Evolutionary conservation across 805 yeast genomes (phyloP), one percentile per base, ranked within the genome.

Genomic region (Martiniozyma abietophila): DNA sequence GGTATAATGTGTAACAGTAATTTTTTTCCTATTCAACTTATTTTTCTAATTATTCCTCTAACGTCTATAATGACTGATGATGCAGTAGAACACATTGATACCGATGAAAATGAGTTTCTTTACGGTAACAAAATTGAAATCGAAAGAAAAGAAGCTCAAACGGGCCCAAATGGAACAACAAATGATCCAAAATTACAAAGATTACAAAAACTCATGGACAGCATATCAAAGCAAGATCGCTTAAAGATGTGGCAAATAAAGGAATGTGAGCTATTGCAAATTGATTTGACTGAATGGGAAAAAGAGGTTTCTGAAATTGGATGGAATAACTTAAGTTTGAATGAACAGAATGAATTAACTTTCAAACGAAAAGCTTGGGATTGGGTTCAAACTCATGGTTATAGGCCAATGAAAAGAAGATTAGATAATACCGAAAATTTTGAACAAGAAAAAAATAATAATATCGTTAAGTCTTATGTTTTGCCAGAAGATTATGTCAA

Each of bases 401-500:
- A 27, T 18, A 27, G 28, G n/a, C 18, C 12, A 9, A 11, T 10
- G 7, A 26, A 27, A 17, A 28, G 12, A 10, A 12, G 8, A 3
- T 12, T 10, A 27, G 8, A 9, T n/a, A 19, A 22, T 8, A 3
- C n/a, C 2, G 18, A n/a, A 1, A 24, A 25, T 17, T 8, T 8
- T 5, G 11, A 8, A 19, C 48, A 53, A 41, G 60, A 57, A 5
- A 53, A 58, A 7, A 54, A 52, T 6, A 35, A 36, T 11, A 42
- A 32, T 10, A 20, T 35, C 10, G 27, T 35, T 5, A 45, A 43
- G 4, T 54, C 62, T 5, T 80, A 74, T 42, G 51, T 59, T 15
- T 43, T 79, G 12, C 85, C 82, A 2, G 72, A 69, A 24, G 84
- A 75, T 32, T 67, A 68, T 41, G 40, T 67, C n/a, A 69, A 68